Base-by-base conservation (phyloP, 1,284 basidiomycete species). In the Hemileia vastatrix region DNA sequence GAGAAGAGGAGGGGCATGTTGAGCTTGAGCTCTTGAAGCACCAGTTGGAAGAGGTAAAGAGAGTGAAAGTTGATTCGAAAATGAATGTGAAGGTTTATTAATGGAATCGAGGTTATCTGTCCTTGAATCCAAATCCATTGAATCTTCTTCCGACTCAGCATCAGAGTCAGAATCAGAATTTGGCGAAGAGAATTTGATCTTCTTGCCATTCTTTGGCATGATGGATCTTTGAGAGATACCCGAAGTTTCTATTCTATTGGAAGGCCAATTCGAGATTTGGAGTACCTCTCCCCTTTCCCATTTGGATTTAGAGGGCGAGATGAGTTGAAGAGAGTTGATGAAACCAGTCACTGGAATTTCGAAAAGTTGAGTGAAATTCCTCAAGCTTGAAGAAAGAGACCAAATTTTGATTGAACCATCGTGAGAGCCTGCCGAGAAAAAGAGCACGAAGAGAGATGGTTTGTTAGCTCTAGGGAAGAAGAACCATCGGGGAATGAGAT, bases 361-460 rank as follows among this genome's bases (percentile, higher is more conserved):
- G 4, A 83, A 84, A n/a, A 87, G 72, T 1, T 82, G 81, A 4
- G 81, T 77, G 76, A 98, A 95, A 0, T 85, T 85, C 71, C 83
- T 86, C 9, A 94, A 77, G 64, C 83, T 84, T 0, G 81, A 68
- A 65, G 90, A 85, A 36, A 98, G 78, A 69, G 86, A 86, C 94
- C 94, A 98, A 70, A 98, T 77, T 32, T 87, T 84, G 70, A 97
- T 84, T 54, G 79, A 72, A 45, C 90, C 90, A 67, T 96, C 90
- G 86, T 88, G 96, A 15, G 91, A 95, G 15, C 93, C 92, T 86
- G 68, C 19, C 57, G 23, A 32, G 15, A 18, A 24, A 47, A 53
- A 48, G 15, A 51, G 36, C 32, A n/a, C n/a, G n/a, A n/a, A n/a
- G n/a, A n/a, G n/a, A n/a, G n/a, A n/a, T n/a, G n/a, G n/a, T n/a